Conservation (phyloP, 2,329 filamentous ascomycete species). For the Fusarium guadeloupense region DNA sequence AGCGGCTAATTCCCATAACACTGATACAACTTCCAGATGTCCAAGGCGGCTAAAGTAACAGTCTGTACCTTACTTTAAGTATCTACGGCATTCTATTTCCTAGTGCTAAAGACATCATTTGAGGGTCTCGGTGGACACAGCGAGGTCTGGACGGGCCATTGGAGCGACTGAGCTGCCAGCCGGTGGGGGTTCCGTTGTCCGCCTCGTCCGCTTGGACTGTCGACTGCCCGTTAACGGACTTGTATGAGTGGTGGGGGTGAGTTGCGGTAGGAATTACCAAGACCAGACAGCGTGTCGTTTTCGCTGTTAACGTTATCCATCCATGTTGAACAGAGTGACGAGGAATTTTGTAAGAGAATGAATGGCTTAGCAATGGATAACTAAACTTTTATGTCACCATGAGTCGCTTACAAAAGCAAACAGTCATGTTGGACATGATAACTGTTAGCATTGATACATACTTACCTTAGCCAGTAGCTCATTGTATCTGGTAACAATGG, state of each 20-base stretch:
- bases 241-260: constrained; percentile 13
- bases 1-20: constrained; percentile 17
- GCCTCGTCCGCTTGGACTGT: constrained; percentile 22
- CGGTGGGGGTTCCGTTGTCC: constrained; percentile 24
- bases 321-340: constrained; percentile 10
- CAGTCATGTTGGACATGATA: neutral
- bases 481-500: neutral
- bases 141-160: constrained; percentile 28
- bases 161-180: constrained; percentile 18
- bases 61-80: constrained; percentile 5
- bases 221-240: no score
- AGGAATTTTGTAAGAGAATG: constrained; percentile 8
- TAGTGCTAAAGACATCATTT: constrained; percentile 37
- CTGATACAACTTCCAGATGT: neutral
- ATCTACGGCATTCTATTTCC: constrained; percentile 34
- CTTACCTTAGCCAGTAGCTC: no score
- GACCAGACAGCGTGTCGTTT: constrained; percentile 21
- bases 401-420: no score
- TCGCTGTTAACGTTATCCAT: constrained; percentile 1
- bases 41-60: constrained; percentile 22
- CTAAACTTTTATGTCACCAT: neutral
- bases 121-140: constrained; percentile 37
- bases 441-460: neutral
- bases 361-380: constrained; percentile 2
- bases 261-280: constrained; percentile 29